Base-by-base conservation (phyloP, 768 basidiomycete species). In the Kwoniella botswanensis region DNA sequence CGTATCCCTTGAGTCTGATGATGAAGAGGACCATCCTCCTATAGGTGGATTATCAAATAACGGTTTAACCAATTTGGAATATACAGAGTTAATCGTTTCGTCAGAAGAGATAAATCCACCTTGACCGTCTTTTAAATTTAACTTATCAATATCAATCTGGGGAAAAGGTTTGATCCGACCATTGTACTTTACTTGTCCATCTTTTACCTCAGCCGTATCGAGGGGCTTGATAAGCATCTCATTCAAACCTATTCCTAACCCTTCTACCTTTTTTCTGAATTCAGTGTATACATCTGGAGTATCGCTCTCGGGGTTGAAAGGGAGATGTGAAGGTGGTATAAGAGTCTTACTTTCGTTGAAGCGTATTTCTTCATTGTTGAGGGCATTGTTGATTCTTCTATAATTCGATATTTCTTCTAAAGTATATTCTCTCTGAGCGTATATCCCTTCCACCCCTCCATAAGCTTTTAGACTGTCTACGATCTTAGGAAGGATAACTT, bases 251-350 rank as follows among this genome's bases (percentile, higher is more conserved):
- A 80, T 43, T 2, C 78, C 78, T 11, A 85, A 74, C 0, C 79
- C 83, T 72, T 86, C 86, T 43, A 85, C 83, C 26, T 78, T 77
- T 73, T 85, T 85, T 43, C 86, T 76, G 73, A 86, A 86, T 4
- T 75, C 74, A 0, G 86, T 86, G 66, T 85, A 86, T 59, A 86
- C 83, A 74, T 85, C 84, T 5, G 84, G 85, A 4, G 82, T 81
- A 0, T 74, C 17, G 4, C 76, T 63, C 9, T 61, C 57, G 21
- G 80, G 62, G 1, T 78, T 35, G 72, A 84, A 84, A 0, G 84
- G 84, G 15, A 84, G 73, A n/a, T 85, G 81, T 10, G 70, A 55
- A 9, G 74, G 70, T 26, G 82, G 78, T 13, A 84, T 76, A 59
- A 84, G 68, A 24, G 82, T 82, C 60, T 81, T 81, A n/a, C 74